Conservation (phyloP, 306 rosid genomes). For the Dalbergia oliveri region DNA sequence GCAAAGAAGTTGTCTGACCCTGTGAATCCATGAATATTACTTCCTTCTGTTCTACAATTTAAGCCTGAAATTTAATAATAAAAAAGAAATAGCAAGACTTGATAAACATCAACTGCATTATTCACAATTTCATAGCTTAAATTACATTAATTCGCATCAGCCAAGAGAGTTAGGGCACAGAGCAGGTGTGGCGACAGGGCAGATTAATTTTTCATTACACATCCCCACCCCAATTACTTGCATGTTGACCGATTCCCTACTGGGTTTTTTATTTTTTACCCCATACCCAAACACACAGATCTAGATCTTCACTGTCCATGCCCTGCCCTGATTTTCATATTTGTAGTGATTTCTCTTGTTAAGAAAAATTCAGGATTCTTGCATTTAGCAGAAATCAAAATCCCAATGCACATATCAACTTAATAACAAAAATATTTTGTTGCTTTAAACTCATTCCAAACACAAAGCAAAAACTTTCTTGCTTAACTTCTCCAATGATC, state of each 20-base stretch:
- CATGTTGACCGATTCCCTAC: not conserved
- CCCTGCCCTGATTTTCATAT: not conserved
- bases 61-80: slow-evolving; percentile 2
- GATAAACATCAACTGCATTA: slow-evolving; percentile 22
- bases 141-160: not conserved
- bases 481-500: not conserved
- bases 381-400: too few relatives aligned
- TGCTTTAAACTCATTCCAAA: not conserved
- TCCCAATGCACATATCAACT: too few relatives aligned
- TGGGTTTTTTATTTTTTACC: not conserved
- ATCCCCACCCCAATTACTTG: not conserved
- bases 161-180: not conserved
- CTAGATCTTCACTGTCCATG: not conserved
- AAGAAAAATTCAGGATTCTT: too few relatives aligned
- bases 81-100: not conserved
- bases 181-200: not conserved
- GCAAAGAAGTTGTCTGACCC: slow-evolving; percentile 82
- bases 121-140: slow-evolving; percentile 14
- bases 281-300: not conserved
- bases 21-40: slow-evolving; percentile 72
- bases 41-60: slow-evolving; percentile 29
- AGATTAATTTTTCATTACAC: not conserved
- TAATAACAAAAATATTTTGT: too few relatives aligned
- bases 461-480: too few relatives aligned
- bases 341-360: too few relatives aligned